These are phyloP conservation scores for Leishmania gerbilli DNA, from an alignment of 208 protist species.

Conservation along the genomic window DNA sequence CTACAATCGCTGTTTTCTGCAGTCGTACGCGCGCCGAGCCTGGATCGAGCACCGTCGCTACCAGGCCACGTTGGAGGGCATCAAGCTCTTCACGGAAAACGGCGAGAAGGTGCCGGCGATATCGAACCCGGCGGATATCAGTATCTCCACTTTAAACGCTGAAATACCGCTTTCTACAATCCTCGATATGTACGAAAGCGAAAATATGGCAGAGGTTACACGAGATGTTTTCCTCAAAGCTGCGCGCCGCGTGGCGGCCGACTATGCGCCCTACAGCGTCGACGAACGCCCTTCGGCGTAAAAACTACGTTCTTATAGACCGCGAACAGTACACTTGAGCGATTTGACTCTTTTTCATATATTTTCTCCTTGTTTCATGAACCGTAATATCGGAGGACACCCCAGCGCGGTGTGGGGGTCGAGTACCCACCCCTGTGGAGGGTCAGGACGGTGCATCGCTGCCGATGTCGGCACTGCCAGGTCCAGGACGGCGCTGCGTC, in stretches of 20 bases:
- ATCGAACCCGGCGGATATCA: slow-evolving; percentile 28
- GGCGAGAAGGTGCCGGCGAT: slow-evolving; percentile 23
- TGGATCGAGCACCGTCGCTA: slow-evolving; percentile 39
- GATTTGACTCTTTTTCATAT: neutral
- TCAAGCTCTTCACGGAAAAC: slow-evolving; percentile 22
- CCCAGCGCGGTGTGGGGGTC: neutral
- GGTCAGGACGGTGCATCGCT: neutral
- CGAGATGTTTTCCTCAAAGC: slow-evolving; percentile 49
- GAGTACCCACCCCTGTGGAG: neutral
- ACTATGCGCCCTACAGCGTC: slow-evolving; percentile 3
- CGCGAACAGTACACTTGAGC: neutral
- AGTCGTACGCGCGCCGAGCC: slow-evolving; percentile 43
- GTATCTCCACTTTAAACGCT: slow-evolving; percentile 14
- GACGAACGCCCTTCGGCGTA: neutral
- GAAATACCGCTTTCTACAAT: slow-evolving; percentile 37
- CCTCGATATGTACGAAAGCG: slow-evolving; percentile 37
- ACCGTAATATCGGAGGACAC: neutral
- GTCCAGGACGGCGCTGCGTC: neutral
- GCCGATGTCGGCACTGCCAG: neutral
- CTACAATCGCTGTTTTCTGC: slow-evolving; percentile 59
- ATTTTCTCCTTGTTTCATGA: neutral
- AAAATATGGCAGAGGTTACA: slow-evolving; percentile 43
- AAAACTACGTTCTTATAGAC: neutral
- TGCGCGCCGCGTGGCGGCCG: slow-evolving; percentile 29
- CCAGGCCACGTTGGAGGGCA: slow-evolving; percentile 22